These are phyloP conservation scores for Echinochloa phyllopogon DNA, from an alignment of 176 grass and related monocot genomes.

Conservation along the genomic window DNA sequence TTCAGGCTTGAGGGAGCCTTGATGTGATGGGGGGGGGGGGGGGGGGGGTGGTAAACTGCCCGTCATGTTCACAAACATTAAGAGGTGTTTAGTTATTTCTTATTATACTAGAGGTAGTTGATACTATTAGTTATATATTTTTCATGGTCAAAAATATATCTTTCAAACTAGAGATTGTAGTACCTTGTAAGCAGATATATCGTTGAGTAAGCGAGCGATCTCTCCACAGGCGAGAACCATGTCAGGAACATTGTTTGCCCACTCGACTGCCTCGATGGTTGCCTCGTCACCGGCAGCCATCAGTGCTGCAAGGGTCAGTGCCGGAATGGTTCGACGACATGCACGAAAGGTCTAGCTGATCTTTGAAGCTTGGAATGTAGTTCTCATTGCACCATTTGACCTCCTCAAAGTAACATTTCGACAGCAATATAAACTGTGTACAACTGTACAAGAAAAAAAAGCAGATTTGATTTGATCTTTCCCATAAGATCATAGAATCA, in stretches of 20 bases:
- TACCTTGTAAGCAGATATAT: constrained; percentile 16
- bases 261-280: constrained; percentile 28
- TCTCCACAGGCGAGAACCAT: not conserved
- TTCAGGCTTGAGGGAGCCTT: too few species aligned
- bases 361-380: constrained; percentile 24
- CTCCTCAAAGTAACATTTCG: constrained; percentile 12
- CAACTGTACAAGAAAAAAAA: too few species aligned
- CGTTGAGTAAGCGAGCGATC: constrained; percentile 14
- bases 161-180: not conserved
- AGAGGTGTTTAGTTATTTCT: too few species aligned
- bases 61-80: too few species aligned
- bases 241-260: not conserved
- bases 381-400: constrained; percentile 9
- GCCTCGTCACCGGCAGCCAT: not conserved
- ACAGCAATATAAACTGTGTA: not conserved
- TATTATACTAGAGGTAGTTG: too few species aligned
- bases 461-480: too few species aligned
- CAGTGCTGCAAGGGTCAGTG: not conserved
- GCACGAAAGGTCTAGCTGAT: not conserved
- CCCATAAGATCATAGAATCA: too few species aligned
- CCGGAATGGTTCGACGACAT: too few species aligned
- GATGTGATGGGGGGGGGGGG: too few species aligned
- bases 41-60: too few species aligned
- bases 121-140: too few species aligned
- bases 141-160: too few species aligned